These are phyloP conservation scores for Dothistroma pini DNA, from an alignment of 2,329 filamentous ascomycete genomes.

Conservation along the genomic window DNA sequence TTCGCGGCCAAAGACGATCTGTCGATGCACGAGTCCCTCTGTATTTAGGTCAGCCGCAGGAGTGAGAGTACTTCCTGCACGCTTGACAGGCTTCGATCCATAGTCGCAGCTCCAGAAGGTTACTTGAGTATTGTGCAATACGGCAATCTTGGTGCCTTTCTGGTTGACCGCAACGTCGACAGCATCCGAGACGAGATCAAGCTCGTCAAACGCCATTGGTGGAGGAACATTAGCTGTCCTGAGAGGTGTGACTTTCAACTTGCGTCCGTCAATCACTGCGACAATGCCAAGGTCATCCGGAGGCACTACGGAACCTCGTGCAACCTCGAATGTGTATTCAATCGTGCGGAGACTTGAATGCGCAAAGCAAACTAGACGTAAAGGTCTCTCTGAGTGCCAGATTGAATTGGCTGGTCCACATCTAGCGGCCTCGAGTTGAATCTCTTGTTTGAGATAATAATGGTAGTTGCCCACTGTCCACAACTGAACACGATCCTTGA, in stretches of 20 bases:
- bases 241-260: slow-evolving; percentile 79
- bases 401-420: slow-evolving; percentile 22
- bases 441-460: slow-evolving; percentile 94
- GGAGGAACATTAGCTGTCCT: slow-evolving; percentile 82
- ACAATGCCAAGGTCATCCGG: slow-evolving; percentile 55
- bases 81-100: slow-evolving; percentile 49
- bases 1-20: slow-evolving; percentile 47
- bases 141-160: slow-evolving; percentile 62
- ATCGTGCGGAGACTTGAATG: slow-evolving; percentile 31
- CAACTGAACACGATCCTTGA: slow-evolving; percentile 73
- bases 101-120: slow-evolving; percentile 68
- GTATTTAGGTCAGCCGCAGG: not conserved
- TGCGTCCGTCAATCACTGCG: slow-evolving; percentile 78
- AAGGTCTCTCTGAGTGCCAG: slow-evolving; percentile 85
- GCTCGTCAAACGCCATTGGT: slow-evolving; percentile 81
- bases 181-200: slow-evolving; percentile 59
- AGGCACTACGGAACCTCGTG: slow-evolving; percentile 64
- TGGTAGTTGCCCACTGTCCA: slow-evolving; percentile 99
- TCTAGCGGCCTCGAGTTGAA: slow-evolving; percentile 39
- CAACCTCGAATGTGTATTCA: slow-evolving; percentile 65
- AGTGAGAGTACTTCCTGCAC: slow-evolving; percentile 27
- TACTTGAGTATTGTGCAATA: slow-evolving; percentile 65
- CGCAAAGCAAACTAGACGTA: slow-evolving; percentile 54
- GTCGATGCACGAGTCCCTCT: slow-evolving; percentile 31
- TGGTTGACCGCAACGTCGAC: slow-evolving; percentile 72